These are phyloP conservation scores for Termitomyces sp. DNA, from an alignment of 768 basidiomycete species.

Conservation along the genomic window DNA sequence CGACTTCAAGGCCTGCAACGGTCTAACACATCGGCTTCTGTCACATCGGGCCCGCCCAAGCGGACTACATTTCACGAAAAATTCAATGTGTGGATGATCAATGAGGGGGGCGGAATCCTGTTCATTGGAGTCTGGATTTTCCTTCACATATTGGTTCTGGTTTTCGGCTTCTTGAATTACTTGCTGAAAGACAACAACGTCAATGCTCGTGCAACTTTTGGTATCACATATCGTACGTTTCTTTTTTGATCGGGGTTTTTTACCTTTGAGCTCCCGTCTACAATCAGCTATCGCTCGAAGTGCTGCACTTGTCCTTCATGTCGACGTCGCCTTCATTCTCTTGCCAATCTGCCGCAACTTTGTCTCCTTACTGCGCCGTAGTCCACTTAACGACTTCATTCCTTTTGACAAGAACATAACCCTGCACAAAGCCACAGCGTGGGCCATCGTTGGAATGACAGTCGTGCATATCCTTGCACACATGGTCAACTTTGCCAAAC, in stretches of 20 bases:
- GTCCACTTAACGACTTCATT: conserved; percentile 78
- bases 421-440: conserved; percentile 87
- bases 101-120: conserved; percentile 75
- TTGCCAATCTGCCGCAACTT: conserved; percentile 95
- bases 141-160: conserved; percentile 72
- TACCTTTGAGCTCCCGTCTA: conserved; percentile 28
- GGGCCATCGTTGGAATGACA: conserved; percentile 80
- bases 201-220: conserved; percentile 64
- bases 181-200: conserved; percentile 71
- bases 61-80: conserved; percentile 37
- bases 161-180: conserved; percentile 76
- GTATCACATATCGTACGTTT: conserved; percentile 66
- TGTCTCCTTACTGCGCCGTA: conserved; percentile 81
- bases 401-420: conserved; percentile 93
- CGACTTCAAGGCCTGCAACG: conserved; percentile 85
- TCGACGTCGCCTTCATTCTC: conserved; percentile 91
- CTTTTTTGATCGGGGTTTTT: conserved; percentile 18
- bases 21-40: conserved; percentile 32
- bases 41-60: conserved; percentile 22
- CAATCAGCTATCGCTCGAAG: conserved; percentile 74
- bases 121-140: conserved; percentile 81
- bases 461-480: conserved; percentile 77
- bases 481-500: conserved; percentile 76
- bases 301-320: conserved; percentile 85
- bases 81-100: conserved; percentile 85